Evolutionary conservation across 2,329 filamentous ascomycete genomes (phyloP).

Genomic region (Shiraia bambusicola): DNA sequence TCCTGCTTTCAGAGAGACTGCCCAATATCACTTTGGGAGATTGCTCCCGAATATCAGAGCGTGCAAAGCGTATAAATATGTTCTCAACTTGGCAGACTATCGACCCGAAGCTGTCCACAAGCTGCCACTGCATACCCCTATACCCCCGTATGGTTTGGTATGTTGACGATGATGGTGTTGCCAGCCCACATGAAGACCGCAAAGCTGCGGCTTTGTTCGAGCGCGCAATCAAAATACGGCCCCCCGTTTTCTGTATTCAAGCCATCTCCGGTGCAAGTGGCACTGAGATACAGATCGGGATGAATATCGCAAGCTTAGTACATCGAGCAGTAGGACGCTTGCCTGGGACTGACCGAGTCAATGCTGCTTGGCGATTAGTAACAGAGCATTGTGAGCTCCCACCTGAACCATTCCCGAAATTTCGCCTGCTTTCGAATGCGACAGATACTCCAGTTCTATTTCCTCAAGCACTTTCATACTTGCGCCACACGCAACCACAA

Average conservation of each 20-base stretch:
- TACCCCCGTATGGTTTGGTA: conserved; percentile 31
- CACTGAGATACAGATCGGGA: conserved; percentile 43
- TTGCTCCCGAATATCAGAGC: conserved; percentile 27
- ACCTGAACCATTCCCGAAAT: conserved; percentile 41
- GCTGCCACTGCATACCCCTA: conserved; percentile 29
- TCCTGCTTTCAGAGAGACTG: conserved; percentile 10
- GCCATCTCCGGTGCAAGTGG: conserved; percentile 20
- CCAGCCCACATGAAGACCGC: conserved; percentile 39
- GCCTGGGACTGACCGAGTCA: conserved; percentile 18
- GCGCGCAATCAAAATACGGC: conserved; percentile 51
- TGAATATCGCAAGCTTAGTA: conserved; percentile 47
- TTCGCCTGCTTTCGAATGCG: conserved; percentile 49
- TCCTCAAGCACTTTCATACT: conserved; percentile 34
- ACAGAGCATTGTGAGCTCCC: conserved; percentile 47
- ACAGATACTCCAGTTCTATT: conserved; percentile 21
- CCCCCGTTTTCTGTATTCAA: conserved; percentile 29
- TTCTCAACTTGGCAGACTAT: conserved; percentile 25
- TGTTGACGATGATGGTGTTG: conserved; percentile 18
- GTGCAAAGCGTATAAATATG: conserved; percentile 14
- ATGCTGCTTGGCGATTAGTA: conserved; percentile 49
- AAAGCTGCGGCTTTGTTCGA: conserved; percentile 55
- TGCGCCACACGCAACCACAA: conserved; percentile 56
- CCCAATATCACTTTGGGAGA: conserved; percentile 6
- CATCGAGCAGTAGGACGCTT: conserved; percentile 48
- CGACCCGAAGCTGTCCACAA: not conserved